These are phyloP conservation scores for Ramaria sp. DNA, from an alignment of 768 basidiomycete genomes.

Conservation along the genomic window DNA sequence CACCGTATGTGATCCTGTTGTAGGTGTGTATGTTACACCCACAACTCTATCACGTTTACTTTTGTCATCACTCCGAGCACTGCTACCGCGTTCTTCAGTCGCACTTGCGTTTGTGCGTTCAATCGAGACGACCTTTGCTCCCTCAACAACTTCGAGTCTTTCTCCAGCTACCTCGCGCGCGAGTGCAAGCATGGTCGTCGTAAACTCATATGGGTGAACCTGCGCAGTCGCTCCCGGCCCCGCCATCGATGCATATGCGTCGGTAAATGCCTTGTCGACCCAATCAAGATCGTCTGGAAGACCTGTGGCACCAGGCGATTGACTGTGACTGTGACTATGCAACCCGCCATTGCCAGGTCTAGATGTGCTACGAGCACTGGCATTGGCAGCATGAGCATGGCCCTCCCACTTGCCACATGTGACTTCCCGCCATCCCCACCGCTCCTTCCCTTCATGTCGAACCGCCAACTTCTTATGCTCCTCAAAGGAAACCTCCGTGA, in stretches of 20 bases:
- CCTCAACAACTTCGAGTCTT: conserved; percentile 17
- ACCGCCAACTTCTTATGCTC: conserved; percentile 68
- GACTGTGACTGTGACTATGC: conserved; percentile 45
- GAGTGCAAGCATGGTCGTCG: conserved; percentile 57
- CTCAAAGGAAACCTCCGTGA: conserved; percentile 59
- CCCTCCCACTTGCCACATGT: conserved; percentile 67
- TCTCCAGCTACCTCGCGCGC: conserved; percentile 30
- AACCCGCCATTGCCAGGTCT: conserved; percentile 10
- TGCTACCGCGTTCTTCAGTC: conserved; percentile 14
- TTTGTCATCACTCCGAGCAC: no score
- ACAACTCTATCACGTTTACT: conserved; percentile 27
- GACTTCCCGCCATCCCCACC: conserved; percentile 82
- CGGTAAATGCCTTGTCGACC: conserved; percentile 40
- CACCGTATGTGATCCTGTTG: conserved; percentile 16
- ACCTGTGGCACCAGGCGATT: conserved; percentile 28
- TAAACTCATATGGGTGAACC: conserved; percentile 69
- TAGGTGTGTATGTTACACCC: conserved; percentile 33
- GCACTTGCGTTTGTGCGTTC: conserved; percentile 1
- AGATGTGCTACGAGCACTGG: background rate
- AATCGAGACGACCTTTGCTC: conserved; percentile 39
- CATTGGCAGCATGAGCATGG: conserved; percentile 20
- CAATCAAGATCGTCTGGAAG: conserved; percentile 25
- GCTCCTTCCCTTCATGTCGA: conserved; percentile 51
- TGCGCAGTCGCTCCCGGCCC: conserved; percentile 52
- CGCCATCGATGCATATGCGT: conserved; percentile 52